A percentile compares a stretch with the other conserved stretches of the same genome.
phyloP scores from a whole-genome alignment of 2,329 filamentous ascomycete species.

The Colletotrichum coccodes region DNA sequence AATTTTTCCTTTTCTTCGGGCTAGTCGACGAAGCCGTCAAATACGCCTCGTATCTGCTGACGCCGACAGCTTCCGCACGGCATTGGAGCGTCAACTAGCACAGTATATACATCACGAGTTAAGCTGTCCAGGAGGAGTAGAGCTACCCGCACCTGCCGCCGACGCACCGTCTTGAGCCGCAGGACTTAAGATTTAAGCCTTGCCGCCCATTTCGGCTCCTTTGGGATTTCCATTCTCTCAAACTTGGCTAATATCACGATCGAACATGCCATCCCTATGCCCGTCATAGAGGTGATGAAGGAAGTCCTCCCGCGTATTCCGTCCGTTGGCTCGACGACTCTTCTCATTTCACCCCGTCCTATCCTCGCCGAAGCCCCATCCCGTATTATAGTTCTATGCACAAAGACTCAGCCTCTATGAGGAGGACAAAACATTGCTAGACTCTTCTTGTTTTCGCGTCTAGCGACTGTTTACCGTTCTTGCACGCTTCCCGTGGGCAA shows the following conservation, averaged over 20 bases:
- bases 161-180: background rate
- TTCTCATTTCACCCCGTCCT: background rate
- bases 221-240: background rate
- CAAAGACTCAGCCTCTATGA: background rate
- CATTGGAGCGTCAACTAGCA: background rate
- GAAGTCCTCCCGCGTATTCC: background rate
- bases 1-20: background rate
- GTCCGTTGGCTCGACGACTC: background rate
- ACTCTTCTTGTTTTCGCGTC: background rate
- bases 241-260: background rate
- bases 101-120: background rate
- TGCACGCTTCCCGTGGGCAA: conserved; percentile 2
- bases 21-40: background rate
- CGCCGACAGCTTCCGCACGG: background rate
- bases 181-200: background rate
- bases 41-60: background rate
- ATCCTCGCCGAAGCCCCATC: background rate
- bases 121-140: background rate
- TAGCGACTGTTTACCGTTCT: background rate
- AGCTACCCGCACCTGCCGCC: background rate
- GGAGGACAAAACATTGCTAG: background rate
- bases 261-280: background rate
- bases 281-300: background rate
- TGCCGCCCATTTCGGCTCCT: too few species aligned
- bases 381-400: background rate